Evolutionary conservation across 306 rosid species (phyloP), one percentile per base, ranked within the genome.

Genomic region (Quercus rubra): DNA sequence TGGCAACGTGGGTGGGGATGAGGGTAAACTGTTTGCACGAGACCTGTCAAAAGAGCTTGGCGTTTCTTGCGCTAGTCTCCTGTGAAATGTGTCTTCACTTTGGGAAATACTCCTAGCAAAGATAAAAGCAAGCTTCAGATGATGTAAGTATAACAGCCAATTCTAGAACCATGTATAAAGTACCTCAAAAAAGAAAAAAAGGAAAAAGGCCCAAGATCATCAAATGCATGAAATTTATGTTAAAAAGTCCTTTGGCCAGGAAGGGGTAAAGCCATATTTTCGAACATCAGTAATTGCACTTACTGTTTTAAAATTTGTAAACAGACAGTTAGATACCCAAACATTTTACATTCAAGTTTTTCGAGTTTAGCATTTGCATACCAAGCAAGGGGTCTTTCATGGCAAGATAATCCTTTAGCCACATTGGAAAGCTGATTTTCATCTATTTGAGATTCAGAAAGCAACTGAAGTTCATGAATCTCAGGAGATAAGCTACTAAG

Each of bases 371-470:
- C 46, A 41, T 8, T 49, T 31, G 77, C 90, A 78, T 88, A 95
- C 99, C 91, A 4, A 74, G 70, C 75, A 75, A 55, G 61, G 49
- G 81, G 55, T 77, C 81, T 86, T 79, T 78, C 78, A 30, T 80
- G 82, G 86, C 91, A 85, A 80, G 82, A 79, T 74, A 82, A 77
- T 64, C 59, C 63, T 84, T 80, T 75, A 68, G 67, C 88, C 9
- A 71, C 74, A 77, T 83, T 68, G 68, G 77, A 83, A 46, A 92
- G 82, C 78, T 63, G 85, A 61, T 72, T 86, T 86, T 92, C 92
- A 63, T 91, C 96, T 31, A 85, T 93, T 91, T 90, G 99, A 85
- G 72, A 84, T 84, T 92, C 92, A 58, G 98, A 95, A 85, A 89
- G 70, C 80, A 85, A 8, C 85, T 59, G 80, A 77, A 90, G 81